Conservation (phyloP, 2,329 filamentous ascomycete genomes). For the Colletotrichum plurivorum region DNA sequence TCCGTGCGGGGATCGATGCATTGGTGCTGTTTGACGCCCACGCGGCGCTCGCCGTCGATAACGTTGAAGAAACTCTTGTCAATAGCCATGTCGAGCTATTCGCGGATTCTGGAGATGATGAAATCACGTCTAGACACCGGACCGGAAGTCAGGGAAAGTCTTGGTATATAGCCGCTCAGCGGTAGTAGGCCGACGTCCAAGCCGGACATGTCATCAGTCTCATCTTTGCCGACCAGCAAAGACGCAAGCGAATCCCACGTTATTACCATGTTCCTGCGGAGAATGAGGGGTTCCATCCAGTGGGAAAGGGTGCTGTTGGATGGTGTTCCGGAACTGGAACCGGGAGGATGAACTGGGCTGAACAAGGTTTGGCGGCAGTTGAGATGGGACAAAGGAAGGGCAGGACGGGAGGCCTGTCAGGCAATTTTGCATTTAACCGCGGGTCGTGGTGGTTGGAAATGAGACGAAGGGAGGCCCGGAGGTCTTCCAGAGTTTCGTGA, state of each 20-base stretch:
- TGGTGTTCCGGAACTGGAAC: constrained; percentile 5
- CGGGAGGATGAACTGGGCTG: not conserved
- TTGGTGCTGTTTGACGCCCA: constrained; percentile 17
- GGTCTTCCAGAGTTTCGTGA: no score
- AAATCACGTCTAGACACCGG: not conserved
- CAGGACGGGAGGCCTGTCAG: not conserved
- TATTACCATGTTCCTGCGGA: constrained; percentile 26
- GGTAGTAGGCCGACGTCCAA: not conserved
- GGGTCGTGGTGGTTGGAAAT: not conserved
- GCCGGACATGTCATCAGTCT: not conserved
- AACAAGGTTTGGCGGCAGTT: constrained; percentile 30
- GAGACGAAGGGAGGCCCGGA: not conserved
- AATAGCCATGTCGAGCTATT: not conserved
- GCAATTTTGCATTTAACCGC: constrained; percentile 2
- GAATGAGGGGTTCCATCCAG: constrained; percentile 23
- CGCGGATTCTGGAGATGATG: not conserved
- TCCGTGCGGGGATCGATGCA: constrained; percentile 50
- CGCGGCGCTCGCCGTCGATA: constrained; percentile 28
- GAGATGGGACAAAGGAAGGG: constrained; percentile 7
- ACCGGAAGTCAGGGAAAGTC: not conserved
- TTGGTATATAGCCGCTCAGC: not conserved
- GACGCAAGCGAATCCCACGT: constrained; percentile 13
- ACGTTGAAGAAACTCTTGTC: constrained; percentile 33
- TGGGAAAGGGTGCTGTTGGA: not conserved
- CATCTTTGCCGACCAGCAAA: not conserved